These are phyloP conservation scores for Straminergon stramineum DNA, from an alignment of 225 moss, liverwort and hornwort species.

Conservation along the genomic window DNA sequence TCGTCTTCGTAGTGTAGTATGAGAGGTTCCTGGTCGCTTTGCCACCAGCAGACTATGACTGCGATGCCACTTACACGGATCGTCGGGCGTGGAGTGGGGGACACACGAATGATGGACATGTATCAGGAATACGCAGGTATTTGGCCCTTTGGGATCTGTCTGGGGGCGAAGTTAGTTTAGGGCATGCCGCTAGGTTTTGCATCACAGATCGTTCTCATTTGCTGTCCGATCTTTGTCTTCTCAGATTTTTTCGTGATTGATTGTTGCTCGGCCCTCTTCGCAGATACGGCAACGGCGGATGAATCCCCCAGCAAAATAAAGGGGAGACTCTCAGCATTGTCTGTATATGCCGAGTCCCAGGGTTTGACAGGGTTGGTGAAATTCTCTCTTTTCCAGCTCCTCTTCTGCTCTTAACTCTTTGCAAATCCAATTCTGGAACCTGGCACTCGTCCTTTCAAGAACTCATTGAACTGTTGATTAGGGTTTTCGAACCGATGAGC, in stretches of 20 bases:
- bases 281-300: slow-evolving; percentile 73
- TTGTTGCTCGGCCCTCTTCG: background rate
- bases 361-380: slow-evolving; percentile 78
- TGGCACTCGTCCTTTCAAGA: background rate
- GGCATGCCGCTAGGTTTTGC: background rate
- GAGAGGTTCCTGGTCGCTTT: slow-evolving; percentile 21
- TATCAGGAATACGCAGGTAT: slow-evolving; percentile 77
- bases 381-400: background rate
- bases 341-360: slow-evolving; percentile 67
- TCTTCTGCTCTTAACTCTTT: background rate
- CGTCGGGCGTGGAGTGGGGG: slow-evolving; percentile 52
- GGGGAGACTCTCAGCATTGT: slow-evolving; percentile 69
- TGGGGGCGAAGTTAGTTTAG: background rate
- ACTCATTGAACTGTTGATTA: background rate
- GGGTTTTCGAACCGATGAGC: background rate
- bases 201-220: background rate
- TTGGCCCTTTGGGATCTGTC: background rate
- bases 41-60: slow-evolving; percentile 32
- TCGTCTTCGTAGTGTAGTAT: background rate
- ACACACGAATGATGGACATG: slow-evolving; percentile 70
- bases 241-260: background rate
- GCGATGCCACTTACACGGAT: slow-evolving; percentile 35
- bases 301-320: slow-evolving; percentile 67
- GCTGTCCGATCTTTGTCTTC: background rate
- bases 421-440: background rate